Evolutionary conservation across 495 filamentous ascomycete species (phyloP).

Genomic region (Margaritispora aquatica): DNA sequence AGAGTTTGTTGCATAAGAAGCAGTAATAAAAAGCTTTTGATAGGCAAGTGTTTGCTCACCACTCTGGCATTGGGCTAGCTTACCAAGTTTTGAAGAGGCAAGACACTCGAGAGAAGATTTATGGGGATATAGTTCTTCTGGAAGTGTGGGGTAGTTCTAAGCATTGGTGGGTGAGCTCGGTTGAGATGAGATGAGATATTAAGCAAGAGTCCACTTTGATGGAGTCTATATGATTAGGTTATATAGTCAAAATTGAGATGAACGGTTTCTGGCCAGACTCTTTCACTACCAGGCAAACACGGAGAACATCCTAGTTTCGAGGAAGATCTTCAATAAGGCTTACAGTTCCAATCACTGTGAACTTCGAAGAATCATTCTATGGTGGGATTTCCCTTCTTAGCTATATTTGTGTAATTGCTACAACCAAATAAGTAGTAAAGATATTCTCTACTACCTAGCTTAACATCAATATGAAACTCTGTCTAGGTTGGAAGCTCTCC

Average conservation of each 20-base stretch:
- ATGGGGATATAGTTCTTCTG: not conserved
- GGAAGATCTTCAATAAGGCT: not conserved
- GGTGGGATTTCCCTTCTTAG: not conserved
- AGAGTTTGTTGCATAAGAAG: not conserved
- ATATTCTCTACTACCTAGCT: not conserved
- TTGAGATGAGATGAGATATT: not conserved
- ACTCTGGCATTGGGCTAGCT: not conserved
- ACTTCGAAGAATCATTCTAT: not conserved
- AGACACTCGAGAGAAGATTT: not conserved
- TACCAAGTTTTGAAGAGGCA: not conserved
- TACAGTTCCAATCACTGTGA: not conserved
- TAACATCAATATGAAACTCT: not conserved
- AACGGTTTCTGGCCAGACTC: not conserved
- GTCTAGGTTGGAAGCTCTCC: not conserved
- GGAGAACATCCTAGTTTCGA: not conserved
- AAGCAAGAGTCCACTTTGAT: not conserved
- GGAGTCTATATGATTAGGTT: not conserved
- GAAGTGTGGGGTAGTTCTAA: not conserved
- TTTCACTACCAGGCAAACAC: not conserved
- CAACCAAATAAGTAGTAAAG: not conserved
- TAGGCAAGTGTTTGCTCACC: no score
- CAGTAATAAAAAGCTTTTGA: not conserved
- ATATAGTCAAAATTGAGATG: not conserved
- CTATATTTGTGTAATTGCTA: not conserved
- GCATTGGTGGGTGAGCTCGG: not conserved